phyloP scores from a whole-genome alignment of 371 early-diverging fungal genomes.

The Umbelopsis sp. region DNA sequence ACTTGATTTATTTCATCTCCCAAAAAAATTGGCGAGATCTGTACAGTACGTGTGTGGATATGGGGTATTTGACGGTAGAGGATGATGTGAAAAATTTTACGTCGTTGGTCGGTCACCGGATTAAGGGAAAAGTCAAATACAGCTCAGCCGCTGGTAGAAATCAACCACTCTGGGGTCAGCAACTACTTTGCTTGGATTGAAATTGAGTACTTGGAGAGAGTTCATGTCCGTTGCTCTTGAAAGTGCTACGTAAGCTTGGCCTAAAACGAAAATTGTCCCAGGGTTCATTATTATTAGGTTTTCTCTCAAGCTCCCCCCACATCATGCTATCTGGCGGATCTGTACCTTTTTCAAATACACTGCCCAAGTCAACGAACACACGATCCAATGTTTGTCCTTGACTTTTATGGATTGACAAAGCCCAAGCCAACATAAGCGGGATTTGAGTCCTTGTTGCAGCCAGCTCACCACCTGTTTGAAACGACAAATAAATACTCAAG shows the following conservation, averaged over 20 bases:
- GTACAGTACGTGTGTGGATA: too few species aligned
- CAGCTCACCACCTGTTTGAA: conserved; percentile 26
- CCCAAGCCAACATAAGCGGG: conserved; percentile 71
- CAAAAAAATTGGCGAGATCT: too few species aligned
- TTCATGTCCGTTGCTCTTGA: conserved; percentile 73
- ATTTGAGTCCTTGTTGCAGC: conserved; percentile 53
- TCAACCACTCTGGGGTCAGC: conserved; percentile 71
- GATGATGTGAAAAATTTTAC: not conserved
- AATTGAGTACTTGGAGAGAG: conserved; percentile 76
- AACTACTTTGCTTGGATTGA: conserved; percentile 63
- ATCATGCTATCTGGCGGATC: too few species aligned
- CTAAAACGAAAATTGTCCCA: conserved; percentile 14
- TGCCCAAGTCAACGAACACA: conserved; percentile 76
- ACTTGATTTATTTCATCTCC: too few species aligned
- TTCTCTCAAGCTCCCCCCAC: too few species aligned
- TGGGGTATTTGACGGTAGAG: too few species aligned
- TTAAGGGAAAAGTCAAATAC: conserved; percentile 1
- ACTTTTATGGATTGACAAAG: conserved; percentile 83
- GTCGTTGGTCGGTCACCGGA: not conserved
- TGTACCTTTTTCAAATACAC: conserved; percentile 75
- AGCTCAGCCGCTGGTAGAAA: conserved; percentile 56
- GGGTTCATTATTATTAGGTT: too few species aligned
- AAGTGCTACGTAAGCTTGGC: conserved; percentile 92
- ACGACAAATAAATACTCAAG: not conserved
- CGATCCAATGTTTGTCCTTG: conserved; percentile 92